Evolutionary conservation across 805 yeast species (phyloP), one percentile per base, ranked within the genome.

Genomic region (Lipomyces starkeyi): DNA sequence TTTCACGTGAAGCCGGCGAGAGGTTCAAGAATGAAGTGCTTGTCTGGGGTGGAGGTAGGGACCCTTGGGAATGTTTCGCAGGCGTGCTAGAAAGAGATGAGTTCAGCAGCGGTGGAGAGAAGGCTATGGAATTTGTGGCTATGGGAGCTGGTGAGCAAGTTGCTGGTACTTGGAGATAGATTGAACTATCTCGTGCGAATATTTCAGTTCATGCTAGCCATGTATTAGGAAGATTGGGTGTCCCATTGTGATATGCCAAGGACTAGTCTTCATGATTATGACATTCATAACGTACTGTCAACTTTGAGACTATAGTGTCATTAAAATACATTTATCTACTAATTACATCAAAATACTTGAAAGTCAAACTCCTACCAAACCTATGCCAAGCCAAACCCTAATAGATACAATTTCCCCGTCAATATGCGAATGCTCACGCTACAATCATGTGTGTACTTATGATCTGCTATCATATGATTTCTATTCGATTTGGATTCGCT

Each of bases 41-140:
- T 67, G 86, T 86, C 74, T 94, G 97, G 97, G 99, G 99, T 27
- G 99, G 99, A 0, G 86, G 96, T 2, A 84, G 87, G 68, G 93
- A 91, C 74, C 96, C 98, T 0, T 92, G 97, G 97, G 81, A 82
- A 25, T 88, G 97, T 75, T 80, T 95, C 20, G 91, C 96, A 0
- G 90, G 90, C 66, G 93, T 90, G 2, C 80, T 95, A 62, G 92
- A 88, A 62, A 83, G 85, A 37, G 87, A 87, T 0, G 84, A 82
- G 58, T 79, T 93, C 58, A 81, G 81, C 2, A 79, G 81, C 32
- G 97, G 97, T 3, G 97, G 90, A 67, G 80, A 84, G 29, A 78
- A 80, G 49, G 93, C 97, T 1, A 91, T 93, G 92, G 64, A 60
- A 63, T 20, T 56, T 7, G 62, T 66, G 2, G 71, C 68, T 9